Evolutionary conservation across 164 flowering plant species (phyloP).

Genomic region (Vitis labrusca): DNA sequence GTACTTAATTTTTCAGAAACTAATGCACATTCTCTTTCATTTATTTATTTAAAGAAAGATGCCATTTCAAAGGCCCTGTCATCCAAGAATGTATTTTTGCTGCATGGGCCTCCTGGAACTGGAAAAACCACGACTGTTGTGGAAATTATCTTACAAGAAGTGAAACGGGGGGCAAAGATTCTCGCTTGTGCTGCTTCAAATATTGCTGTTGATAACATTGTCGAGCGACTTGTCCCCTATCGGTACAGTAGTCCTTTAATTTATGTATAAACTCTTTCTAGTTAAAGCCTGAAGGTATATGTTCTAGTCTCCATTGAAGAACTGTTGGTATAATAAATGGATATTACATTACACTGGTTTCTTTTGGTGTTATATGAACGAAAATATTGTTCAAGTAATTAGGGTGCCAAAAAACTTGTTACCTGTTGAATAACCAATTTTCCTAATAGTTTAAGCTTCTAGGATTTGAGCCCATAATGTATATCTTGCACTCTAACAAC

Average conservation of each 20-base stretch:
- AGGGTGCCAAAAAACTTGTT: too few relatives aligned
- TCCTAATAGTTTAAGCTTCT: too few relatives aligned
- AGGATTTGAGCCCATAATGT: too few relatives aligned
- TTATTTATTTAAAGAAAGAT: constrained; percentile 56
- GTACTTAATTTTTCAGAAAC: not conserved
- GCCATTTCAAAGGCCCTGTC: constrained; percentile 87
- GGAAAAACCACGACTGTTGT: constrained; percentile 98
- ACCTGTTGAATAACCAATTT: too few relatives aligned
- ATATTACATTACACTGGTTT: too few relatives aligned
- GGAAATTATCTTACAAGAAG: constrained; percentile 97
- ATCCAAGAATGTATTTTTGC: constrained; percentile 83
- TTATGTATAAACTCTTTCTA: not conserved
- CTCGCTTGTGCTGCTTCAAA: constrained; percentile 99
- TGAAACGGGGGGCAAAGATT: constrained; percentile 94
- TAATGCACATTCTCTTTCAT: not conserved
- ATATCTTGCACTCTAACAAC: too few relatives aligned
- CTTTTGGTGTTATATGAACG: too few relatives aligned
- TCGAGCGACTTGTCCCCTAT: constrained; percentile 89
- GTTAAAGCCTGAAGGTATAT: not conserved
- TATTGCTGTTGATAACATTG: constrained; percentile 99
- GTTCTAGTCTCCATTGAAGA: too few relatives aligned
- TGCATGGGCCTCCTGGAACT: constrained; percentile 99
- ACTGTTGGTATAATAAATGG: too few relatives aligned
- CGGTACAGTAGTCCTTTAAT: constrained; percentile 41
- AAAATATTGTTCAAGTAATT: too few relatives aligned